Percentiles rank a stretch among this genome's conserved stretches.
Conservation (phyloP, 202 grass and related monocot genomes). For the Cymbopogon flexuosus region DNA sequence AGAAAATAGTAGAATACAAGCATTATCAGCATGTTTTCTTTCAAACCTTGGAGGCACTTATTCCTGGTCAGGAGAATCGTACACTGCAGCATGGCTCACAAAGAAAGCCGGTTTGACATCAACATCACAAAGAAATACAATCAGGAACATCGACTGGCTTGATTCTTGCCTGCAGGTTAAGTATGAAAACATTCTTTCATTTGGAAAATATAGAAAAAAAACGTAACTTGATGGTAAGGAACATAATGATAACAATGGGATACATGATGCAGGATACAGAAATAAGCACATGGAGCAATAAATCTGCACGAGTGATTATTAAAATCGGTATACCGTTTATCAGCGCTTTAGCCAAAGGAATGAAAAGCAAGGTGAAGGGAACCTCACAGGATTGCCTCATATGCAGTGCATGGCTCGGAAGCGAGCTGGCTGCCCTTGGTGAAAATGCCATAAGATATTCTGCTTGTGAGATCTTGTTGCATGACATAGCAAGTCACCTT, state of each 20-base stretch:
- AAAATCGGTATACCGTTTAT: slow-evolving; percentile 52
- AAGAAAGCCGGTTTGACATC: slow-evolving; percentile 82
- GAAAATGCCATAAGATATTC: slow-evolving; percentile 50
- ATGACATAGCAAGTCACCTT: slow-evolving; percentile 63
- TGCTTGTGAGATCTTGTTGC: slow-evolving; percentile 61
- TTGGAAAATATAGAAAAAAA: slow-evolving; percentile 2
- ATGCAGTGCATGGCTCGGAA: slow-evolving; percentile 74
- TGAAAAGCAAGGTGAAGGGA: slow-evolving; percentile 74
- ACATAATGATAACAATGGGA: slow-evolving; percentile 10
- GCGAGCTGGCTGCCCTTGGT: slow-evolving; percentile 64
- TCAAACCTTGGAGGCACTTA: slow-evolving; percentile 87
- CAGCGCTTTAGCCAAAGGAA: slow-evolving; percentile 62
- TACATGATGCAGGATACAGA: slow-evolving; percentile 65
- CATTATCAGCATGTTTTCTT: slow-evolving; percentile 65
- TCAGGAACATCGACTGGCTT: slow-evolving; percentile 77
- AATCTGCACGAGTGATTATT: slow-evolving; percentile 44
- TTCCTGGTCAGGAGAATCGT: slow-evolving; percentile 89
- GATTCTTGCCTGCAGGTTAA: slow-evolving; percentile 84
- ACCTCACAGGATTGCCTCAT: slow-evolving; percentile 69
- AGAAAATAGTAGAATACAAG: slow-evolving; percentile 55
- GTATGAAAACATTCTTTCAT: slow-evolving; percentile 31
- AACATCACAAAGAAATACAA: slow-evolving; percentile 70
- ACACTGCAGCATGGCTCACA: slow-evolving; percentile 59
- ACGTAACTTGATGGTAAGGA: slow-evolving; percentile 1
- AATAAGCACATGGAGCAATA: slow-evolving; percentile 71